Evolutionary conservation across 768 basidiomycete species (phyloP).

Genomic region (Leucocoprinus leucothites): DNA sequence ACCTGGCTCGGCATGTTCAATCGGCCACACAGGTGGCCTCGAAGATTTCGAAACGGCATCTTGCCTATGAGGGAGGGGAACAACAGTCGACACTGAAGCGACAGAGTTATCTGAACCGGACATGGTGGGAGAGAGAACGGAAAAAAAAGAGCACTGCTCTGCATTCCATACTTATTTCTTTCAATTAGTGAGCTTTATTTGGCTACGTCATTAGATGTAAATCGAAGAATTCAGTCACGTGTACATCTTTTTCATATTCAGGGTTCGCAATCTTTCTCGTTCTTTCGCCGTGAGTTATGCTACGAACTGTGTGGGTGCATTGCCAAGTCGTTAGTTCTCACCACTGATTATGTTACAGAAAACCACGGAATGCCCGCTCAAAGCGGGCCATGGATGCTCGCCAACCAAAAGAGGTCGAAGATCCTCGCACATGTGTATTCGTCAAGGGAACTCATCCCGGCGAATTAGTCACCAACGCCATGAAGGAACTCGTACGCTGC

Average conservation of each 20-base stretch:
- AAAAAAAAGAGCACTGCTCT: neutral
- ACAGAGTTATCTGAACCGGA: conserved; percentile 21
- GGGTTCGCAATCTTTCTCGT: conserved; percentile 2
- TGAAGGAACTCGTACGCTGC: conserved; percentile 82
- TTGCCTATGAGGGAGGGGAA: conserved; percentile 30
- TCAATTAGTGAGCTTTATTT: neutral
- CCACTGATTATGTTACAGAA: conserved; percentile 32
- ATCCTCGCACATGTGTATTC: conserved; percentile 83
- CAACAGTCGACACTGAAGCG: conserved; percentile 23
- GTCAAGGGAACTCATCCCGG: conserved; percentile 87
- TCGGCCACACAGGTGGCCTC: conserved; percentile 65
- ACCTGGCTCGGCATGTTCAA: conserved; percentile 40
- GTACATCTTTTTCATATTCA: neutral
- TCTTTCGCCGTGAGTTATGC: conserved; percentile 15
- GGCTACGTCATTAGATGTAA: neutral
- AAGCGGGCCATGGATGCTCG: conserved; percentile 87
- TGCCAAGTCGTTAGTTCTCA: neutral
- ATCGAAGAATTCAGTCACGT: conserved; percentile 2
- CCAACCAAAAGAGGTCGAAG: conserved; percentile 88
- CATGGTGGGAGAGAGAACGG: conserved; percentile 14
- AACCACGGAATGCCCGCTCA: conserved; percentile 94
- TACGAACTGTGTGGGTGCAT: conserved; percentile 22
- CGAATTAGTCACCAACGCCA: conserved; percentile 71
- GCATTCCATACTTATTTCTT: neutral
- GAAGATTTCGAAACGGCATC: conserved; percentile 20